phyloP scores from a whole-genome alignment of 148 eudicot species.

The Camellia granthamiana region DNA sequence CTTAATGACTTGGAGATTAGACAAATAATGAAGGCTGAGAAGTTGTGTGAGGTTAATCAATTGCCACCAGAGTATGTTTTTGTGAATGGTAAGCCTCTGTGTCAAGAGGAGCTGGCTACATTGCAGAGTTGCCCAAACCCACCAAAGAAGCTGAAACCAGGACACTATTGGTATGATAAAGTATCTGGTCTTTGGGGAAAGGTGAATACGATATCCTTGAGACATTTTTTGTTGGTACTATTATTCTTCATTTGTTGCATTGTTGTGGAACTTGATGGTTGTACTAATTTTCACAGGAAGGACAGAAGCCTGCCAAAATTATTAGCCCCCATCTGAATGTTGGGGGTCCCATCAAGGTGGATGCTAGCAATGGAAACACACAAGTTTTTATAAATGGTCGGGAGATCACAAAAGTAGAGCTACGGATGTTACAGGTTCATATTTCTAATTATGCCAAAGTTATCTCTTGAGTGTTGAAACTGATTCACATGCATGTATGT shows the following conservation, averaged over 20 bases:
- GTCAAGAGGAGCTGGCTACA: constrained; percentile 70
- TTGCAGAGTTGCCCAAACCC: constrained; percentile 80
- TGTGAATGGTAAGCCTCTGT: constrained; percentile 84
- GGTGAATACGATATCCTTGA: constrained; percentile 42
- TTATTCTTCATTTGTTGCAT: constrained; percentile 16
- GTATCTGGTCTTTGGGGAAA: constrained; percentile 99
- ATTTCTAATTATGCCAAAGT: constrained; percentile 2
- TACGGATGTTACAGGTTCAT: constrained; percentile 90
- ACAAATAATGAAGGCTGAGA: constrained; percentile 95
- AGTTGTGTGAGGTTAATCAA: constrained; percentile 83
- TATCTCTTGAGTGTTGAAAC: constrained; percentile 12
- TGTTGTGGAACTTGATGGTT: constrained; percentile 13
- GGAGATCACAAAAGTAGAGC: constrained; percentile 92
- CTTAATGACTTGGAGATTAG: constrained; percentile 84
- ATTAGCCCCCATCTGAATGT: constrained; percentile 87
- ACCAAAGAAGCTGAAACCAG: constrained; percentile 91
- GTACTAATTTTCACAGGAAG: constrained; percentile 59
- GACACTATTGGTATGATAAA: constrained; percentile 96
- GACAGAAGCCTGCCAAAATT: constrained; percentile 86
- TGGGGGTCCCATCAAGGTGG: constrained; percentile 76
- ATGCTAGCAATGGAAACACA: constrained; percentile 93
- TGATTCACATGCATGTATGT: constrained; percentile 4
- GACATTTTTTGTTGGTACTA: background rate
- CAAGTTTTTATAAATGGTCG: constrained; percentile 94
- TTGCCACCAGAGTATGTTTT: constrained; percentile 80